Conservation (phyloP, 805 yeast genomes). For the Sugiyamaella chiloensis region DNA sequence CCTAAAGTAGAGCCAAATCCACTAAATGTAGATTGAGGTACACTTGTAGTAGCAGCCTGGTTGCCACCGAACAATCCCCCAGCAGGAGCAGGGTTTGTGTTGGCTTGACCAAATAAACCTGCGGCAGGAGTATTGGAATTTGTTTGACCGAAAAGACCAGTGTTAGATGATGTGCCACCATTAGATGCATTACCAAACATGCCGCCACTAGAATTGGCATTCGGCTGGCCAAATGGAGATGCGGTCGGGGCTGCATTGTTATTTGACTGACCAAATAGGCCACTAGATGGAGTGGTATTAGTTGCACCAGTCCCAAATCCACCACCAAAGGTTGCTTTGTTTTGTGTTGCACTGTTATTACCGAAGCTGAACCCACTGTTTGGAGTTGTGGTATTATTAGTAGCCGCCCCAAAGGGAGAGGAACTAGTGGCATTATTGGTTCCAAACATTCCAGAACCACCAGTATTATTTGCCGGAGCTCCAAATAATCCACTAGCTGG, state of each 20-base stretch:
- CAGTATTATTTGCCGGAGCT: constrained; percentile 17
- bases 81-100: constrained; percentile 9
- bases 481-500: constrained; percentile 43
- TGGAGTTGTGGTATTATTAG: constrained; percentile 12
- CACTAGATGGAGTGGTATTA: constrained; percentile 24
- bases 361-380: constrained; percentile 23
- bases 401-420: constrained; percentile 7
- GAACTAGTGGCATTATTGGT: background rate
- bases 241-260: constrained; percentile 19
- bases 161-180: constrained; percentile 19
- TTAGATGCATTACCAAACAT: constrained; percentile 35
- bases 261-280: constrained; percentile 34
- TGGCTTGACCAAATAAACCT: constrained; percentile 15
- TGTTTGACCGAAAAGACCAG: constrained; percentile 28
- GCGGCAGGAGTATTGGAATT: constrained; percentile 15
- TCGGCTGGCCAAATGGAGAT: constrained; percentile 25
- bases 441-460: constrained; percentile 42
- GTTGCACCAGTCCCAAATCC: constrained; percentile 25
- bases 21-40: constrained; percentile 18
- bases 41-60: background rate
- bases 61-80: constrained; percentile 18
- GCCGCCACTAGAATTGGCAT: constrained; percentile 27
- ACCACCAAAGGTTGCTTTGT: constrained; percentile 24
- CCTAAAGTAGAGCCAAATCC: constrained; percentile 13
- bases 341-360: constrained; percentile 8